Evolutionary conservation across 345 rosid species (phyloP), one percentile per base, ranked within the genome.

Genomic region (Xanthoceras sorbifolium): DNA sequence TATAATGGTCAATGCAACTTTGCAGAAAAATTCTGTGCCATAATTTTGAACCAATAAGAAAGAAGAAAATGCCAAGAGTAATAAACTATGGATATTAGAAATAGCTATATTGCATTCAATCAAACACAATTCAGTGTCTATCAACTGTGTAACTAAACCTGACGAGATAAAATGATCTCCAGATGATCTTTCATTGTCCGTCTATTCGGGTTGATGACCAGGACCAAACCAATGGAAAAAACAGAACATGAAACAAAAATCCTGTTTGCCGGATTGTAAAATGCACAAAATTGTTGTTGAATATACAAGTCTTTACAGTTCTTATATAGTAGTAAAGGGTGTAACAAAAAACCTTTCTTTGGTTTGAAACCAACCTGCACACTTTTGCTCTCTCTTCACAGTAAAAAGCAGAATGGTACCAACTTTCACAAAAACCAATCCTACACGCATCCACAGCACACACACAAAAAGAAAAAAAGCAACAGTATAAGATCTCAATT

Each of bases 361-460:
- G n/a, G 20, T 42, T 42, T 20, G 40, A 36, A 36, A 36, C 40
- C 9, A 36, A 36, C 8, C 40, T n/a, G n/a, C n/a, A n/a, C n/a
- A n/a, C n/a, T n/a, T n/a, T n/a, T n/a, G n/a, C n/a, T n/a, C n/a
- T n/a, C n/a, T n/a, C n/a, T n/a, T n/a, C n/a, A n/a, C n/a, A n/a
- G n/a, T n/a, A n/a, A n/a, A n/a, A n/a, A 26, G 54, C 54, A 67
- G 71, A 31, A 52, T 4, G 62, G 40, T 18, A 57, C 73, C 20
- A 25, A 18, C 29, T 50, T 29, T 72, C 78, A 38, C 59, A 73
- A 76, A 73, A 72, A 62, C 67, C 50, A 36, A 26, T 73, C 55
- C 42, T 0, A 46, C 15, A 46, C 11, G 15, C 52, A 44, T n/a
- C n/a, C 5, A 14, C 50, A 14, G 11, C 52, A 14, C 20, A 11